Evolutionary conservation across 1,139 yeast species (phyloP), one percentile per base, ranked within the genome.

Genomic region (Candida anutae): DNA sequence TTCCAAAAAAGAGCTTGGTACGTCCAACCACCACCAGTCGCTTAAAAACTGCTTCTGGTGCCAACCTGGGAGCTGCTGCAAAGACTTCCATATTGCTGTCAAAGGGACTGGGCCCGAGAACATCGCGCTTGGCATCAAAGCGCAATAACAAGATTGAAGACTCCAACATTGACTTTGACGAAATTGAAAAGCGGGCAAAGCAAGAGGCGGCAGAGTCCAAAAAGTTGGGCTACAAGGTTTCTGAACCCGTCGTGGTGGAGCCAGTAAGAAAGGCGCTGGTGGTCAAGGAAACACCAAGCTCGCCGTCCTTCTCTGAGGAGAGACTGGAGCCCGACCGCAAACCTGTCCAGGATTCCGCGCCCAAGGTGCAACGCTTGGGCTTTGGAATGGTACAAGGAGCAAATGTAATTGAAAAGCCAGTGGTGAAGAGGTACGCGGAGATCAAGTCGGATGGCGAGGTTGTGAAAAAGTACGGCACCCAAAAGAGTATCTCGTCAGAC

Each of bases 401-500:
- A 11, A 58, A 61, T 35, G 53, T 45, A 15, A 45, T 58, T 11
- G 45, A 55, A 13, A 42, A 56, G 12, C 46, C 62, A 10, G 18
- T 26, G 5, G 49, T 59, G 15, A 61, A 63, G 39, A 52, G 56
- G 32, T 59, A 60, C 38, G 66, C 69, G 39, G 78, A 74, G 50
- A 60, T 67, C 38, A 55, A 58, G 37, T 71, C 79, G 50, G 74
- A 85, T 2, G 90, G 90, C 23, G 78, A 77, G 40, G 81, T 80
- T 18, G 73, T 73, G 23, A 72, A 69, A 47, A 84, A 87, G 55
- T 90, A 70, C 53, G 97, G 96, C 31, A 62, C 64, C 23, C 96
- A 88, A 53, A 90, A 85, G 67, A 95, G 88, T 31, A 93, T 90
- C 39, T 88, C 97, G 0, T 87, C 96, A 1, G 98, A 93, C 54